These are phyloP conservation scores for Penicillium cosmopolitanum DNA, from an alignment of 495 filamentous ascomycete genomes.

Conservation along the genomic window DNA sequence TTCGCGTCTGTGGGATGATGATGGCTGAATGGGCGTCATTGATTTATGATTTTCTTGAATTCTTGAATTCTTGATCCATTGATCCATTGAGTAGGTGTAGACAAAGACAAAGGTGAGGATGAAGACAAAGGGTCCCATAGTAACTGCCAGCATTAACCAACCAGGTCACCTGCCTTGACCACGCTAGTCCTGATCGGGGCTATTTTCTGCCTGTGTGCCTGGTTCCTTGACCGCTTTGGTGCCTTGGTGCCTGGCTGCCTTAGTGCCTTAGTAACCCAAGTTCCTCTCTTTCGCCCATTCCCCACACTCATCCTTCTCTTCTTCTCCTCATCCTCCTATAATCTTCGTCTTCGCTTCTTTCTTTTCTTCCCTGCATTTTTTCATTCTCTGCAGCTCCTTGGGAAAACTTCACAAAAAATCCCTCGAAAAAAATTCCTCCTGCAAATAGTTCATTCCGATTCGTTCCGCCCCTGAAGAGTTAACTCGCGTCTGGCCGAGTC, in stretches of 20 bases:
- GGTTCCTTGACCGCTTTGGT: background rate
- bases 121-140: background rate
- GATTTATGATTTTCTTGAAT: too few relatives aligned
- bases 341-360: conserved; percentile 36
- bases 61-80: background rate
- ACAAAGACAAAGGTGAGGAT: background rate
- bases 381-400: conserved; percentile 39
- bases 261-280: background rate
- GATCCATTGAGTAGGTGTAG: background rate
- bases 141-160: background rate
- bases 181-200: conserved; percentile 17
- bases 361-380: conserved; percentile 39
- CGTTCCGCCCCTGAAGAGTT: conserved; percentile 33
- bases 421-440: conserved; percentile 25
- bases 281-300: conserved; percentile 22
- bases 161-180: background rate
- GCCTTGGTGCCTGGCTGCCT: conserved; percentile 8
- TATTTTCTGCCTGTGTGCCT: conserved; percentile 1
- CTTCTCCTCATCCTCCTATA: conserved; percentile 26
- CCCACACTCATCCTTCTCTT: conserved; percentile 32
- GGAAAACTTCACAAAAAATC: conserved; percentile 22
- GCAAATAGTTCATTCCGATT: conserved; percentile 34
- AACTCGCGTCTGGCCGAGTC: conserved; percentile 30
- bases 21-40: background rate
- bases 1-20: background rate